Base-by-base conservation (phyloP, 108 stramenopile species). In the Mediolabrus comicus region DNA sequence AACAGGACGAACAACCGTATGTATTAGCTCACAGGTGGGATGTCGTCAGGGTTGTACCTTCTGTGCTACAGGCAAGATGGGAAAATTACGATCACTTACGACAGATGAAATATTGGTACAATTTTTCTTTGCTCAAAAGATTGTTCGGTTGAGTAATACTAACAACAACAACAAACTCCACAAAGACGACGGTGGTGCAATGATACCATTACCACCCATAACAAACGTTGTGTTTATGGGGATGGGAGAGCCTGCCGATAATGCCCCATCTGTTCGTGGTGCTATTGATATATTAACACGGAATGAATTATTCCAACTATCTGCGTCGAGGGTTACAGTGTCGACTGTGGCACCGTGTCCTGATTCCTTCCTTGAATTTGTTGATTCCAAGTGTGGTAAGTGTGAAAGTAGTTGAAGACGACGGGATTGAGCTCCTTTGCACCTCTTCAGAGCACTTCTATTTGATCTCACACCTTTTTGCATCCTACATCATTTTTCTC, bases 11-110 rank as follows among this genome's bases (percentile, higher is more conserved):
- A 81, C 82, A 8, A 89, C 91, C 2, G 78, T 92, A 1, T 92
- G 91, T 69, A 67, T 92, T n/a, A 80, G 77, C n/a, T 87, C 92
- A 7, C 96, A 97, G 67, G 90, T 97, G 19, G 96, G 96, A 32
- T 97, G 96, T 68, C 67, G n/a, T n/a, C n/a, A n/a, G n/a, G n/a
- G n/a, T n/a, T n/a, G n/a, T n/a, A n/a, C n/a, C n/a, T n/a, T n/a
- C n/a, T n/a, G n/a, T n/a, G n/a, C n/a, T n/a, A n/a, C n/a, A n/a
- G n/a, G n/a, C n/a, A n/a, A n/a, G n/a, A n/a, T n/a, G n/a, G n/a
- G n/a, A n/a, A n/a, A n/a, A n/a, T n/a, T n/a, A n/a, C n/a, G n/a
- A n/a, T n/a, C n/a, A n/a, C n/a, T n/a, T n/a, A n/a, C n/a, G n/a
- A n/a, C n/a, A n/a, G n/a, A n/a, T n/a, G n/a, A n/a, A 69, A 22